These are phyloP conservation scores for Phyllosticta citribraziliensis DNA, from an alignment of 2,329 filamentous ascomycete species.

Conservation along the genomic window DNA sequence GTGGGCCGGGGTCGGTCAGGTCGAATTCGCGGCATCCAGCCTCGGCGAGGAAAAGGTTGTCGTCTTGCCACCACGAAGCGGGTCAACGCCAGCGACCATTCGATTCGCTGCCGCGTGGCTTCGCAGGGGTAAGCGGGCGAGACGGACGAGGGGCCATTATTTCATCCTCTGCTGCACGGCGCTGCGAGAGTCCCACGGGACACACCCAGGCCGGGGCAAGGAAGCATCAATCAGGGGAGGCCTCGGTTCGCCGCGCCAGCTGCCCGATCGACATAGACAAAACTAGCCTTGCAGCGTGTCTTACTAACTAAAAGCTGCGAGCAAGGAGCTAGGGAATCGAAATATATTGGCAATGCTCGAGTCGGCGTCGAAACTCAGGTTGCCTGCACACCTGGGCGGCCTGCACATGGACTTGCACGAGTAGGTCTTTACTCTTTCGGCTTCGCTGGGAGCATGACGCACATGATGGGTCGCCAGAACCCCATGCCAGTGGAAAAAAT, in stretches of 20 bases:
- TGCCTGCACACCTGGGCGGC: not conserved
- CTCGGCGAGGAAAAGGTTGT: not conserved
- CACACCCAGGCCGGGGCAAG: not conserved
- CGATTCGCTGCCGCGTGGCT: not conserved
- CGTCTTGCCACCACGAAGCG: not conserved
- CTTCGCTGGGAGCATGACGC: not conserved
- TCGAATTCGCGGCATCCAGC: not conserved
- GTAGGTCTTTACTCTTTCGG: not conserved
- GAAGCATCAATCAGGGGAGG: not conserved
- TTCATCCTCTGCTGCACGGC: not conserved
- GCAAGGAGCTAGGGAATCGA: not conserved
- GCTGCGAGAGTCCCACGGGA: not conserved
- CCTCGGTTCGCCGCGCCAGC: not conserved
- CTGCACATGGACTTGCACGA: not conserved
- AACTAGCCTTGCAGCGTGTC: not conserved
- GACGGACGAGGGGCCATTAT: not conserved
- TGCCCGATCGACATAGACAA: not conserved
- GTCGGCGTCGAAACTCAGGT: not conserved
- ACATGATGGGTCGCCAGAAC: not conserved
- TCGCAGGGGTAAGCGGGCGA: not conserved
- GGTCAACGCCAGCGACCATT: not conserved
- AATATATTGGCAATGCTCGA: not conserved
- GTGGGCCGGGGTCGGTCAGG: not conserved
- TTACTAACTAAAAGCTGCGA: not conserved
- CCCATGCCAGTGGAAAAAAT: not conserved